Evolutionary conservation across 1,139 yeast species (phyloP), one percentile per base, ranked within the genome.

Genomic region (Hansenula sp.): DNA sequence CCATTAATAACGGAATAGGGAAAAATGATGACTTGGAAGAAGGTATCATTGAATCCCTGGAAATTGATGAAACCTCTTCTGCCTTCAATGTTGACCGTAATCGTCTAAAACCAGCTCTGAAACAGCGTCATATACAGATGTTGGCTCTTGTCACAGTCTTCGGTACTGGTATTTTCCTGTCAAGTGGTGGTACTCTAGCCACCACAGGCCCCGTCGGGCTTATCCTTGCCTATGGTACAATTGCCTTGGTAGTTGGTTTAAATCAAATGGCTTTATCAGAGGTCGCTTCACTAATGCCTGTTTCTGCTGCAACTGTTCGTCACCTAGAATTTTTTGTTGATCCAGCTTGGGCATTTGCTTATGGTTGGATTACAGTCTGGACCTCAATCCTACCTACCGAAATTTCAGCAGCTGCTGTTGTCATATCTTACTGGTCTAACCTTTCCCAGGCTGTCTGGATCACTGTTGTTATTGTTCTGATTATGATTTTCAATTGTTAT

Each of bases 341-440:
- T 61, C 81, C 79, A 40, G 81, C 91, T 1, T 69, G 81, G 50
- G 90, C 84, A 55, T 81, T 83, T 52, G 83, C 85, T 51, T 77
- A 83, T 16, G 84, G 88, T 13, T 79, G 86, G 75, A 84, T 85
- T 62, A 85, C 82, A 58, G 83, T 80, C 72, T 47, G 68, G 70
- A 68, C 76, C 71, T 29, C 68, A 35, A 59, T 63, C 43, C 66
- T 84, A 39, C 71, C 87, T 40, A 81, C 83, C 54, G 94, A 85
- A 61, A 76, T 85, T 54, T 80, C 86, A 2, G 87, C 90, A 13
- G 88, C 84, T 36, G 81, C 86, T 47, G 77, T 82, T 55, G 60
- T 56, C 41, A 63, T 62, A 1, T 53, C 56, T 31, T 81, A 80
- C 55, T 81, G 86, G 86, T 70, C 70, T 18, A 55, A 71, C 41